Evolutionary conservation across 768 basidiomycete species (phyloP).

Genomic region (Mycena galericulata): DNA sequence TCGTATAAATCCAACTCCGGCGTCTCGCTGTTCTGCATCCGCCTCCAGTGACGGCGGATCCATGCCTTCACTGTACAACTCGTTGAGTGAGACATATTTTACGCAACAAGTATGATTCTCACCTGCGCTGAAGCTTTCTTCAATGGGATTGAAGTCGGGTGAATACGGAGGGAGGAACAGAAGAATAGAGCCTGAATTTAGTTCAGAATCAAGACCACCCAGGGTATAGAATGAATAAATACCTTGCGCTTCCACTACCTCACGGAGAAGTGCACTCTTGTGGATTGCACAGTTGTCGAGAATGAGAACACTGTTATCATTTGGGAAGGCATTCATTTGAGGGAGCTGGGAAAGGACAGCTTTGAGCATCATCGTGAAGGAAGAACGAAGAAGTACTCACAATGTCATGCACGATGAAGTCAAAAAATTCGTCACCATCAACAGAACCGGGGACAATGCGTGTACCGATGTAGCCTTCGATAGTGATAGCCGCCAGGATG

Average conservation of each 20-base stretch:
- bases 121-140: conserved; percentile 45
- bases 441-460: conserved; percentile 20
- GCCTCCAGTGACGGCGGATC: conserved; percentile 16
- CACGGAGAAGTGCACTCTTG: conserved; percentile 24
- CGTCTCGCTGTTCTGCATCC: conserved; percentile 19
- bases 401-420: conserved; percentile 31
- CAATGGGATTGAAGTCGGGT: conserved; percentile 52
- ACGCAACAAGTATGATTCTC: too few species aligned
- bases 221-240: neutral
- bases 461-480: conserved; percentile 21
- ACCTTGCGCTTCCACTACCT: conserved; percentile 30
- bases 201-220: neutral
- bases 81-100: too few species aligned
- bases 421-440: conserved; percentile 28
- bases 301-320: conserved; percentile 34
- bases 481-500: conserved; percentile 28
- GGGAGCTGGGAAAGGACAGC: conserved; percentile 10
- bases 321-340: conserved; percentile 29
- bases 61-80: conserved; percentile 15
- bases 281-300: conserved; percentile 38
- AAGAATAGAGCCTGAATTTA: conserved; percentile 35
- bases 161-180: conserved; percentile 50
- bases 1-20: conserved; percentile 32
- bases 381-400: neutral
- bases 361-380: too few species aligned